Evolutionary conservation across 768 basidiomycete species (phyloP).

Genomic region (Collybia mongolica): DNA sequence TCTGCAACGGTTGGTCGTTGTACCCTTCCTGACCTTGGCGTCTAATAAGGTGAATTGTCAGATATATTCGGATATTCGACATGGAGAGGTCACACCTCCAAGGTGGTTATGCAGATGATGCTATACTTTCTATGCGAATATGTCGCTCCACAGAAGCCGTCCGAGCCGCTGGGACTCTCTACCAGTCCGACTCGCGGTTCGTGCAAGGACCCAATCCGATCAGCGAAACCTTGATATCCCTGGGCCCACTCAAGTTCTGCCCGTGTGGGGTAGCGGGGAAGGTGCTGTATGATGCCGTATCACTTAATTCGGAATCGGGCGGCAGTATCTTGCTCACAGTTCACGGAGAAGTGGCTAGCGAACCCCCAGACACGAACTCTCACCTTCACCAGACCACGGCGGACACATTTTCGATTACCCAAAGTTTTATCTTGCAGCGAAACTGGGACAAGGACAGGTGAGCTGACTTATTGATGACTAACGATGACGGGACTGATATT

Average conservation of each 20-base stretch:
- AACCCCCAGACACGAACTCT: slow-evolving; percentile 2
- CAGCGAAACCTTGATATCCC: slow-evolving; percentile 2
- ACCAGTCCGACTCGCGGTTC: slow-evolving; percentile 3
- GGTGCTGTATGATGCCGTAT: slow-evolving; percentile 22
- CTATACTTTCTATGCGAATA: slow-evolving; percentile 23
- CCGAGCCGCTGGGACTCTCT: background rate
- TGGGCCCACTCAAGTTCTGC: slow-evolving; percentile 20
- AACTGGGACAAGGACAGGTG: background rate
- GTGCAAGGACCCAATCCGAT: slow-evolving; percentile 14
- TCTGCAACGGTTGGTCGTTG: slow-evolving; percentile 8
- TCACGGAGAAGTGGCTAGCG: slow-evolving; percentile 21
- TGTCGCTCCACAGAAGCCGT: background rate
- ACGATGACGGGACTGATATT: background rate
- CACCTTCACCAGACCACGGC: slow-evolving; percentile 10
- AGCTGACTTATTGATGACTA: background rate
- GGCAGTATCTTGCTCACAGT: slow-evolving; percentile 23
- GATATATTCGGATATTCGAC: slow-evolving; percentile 26
- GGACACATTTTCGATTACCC: slow-evolving; percentile 19
- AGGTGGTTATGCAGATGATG: slow-evolving; percentile 24
- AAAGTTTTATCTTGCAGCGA: slow-evolving; percentile 26
- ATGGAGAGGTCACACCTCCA: slow-evolving; percentile 18
- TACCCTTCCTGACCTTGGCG: background rate
- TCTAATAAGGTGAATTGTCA: slow-evolving; percentile 4
- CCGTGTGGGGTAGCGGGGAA: slow-evolving; percentile 11
- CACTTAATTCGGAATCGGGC: slow-evolving; percentile 4